A percentile compares a stretch with the other conserved stretches of the same genome.
Conservation (phyloP, 2,329 filamentous ascomycete genomes). For the Taxawa tesnikishii region DNA sequence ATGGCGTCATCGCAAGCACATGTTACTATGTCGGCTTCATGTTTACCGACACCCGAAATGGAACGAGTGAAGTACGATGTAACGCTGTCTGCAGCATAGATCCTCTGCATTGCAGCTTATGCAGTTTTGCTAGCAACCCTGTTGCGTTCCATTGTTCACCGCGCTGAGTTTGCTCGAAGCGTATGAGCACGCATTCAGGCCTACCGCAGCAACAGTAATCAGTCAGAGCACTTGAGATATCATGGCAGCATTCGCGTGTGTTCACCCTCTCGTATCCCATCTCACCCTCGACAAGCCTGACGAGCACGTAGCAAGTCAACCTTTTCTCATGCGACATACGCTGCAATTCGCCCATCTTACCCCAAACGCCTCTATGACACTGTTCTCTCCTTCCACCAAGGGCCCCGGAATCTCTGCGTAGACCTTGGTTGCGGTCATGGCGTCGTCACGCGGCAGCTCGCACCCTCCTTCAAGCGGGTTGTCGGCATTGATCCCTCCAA, state of each 20-base stretch:
- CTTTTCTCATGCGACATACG: slow-evolving; percentile 47
- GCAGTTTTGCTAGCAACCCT: too few species aligned
- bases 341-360: slow-evolving; percentile 48
- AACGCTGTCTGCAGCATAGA: too few species aligned
- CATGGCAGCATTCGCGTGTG: slow-evolving; percentile 41
- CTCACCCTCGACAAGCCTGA: slow-evolving; percentile 8
- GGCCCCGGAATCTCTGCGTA: slow-evolving; percentile 26
- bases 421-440: slow-evolving; percentile 56
- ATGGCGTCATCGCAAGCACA: too few species aligned
- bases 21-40: too few species aligned
- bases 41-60: too few species aligned
- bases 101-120: too few species aligned
- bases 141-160: too few species aligned
- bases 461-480: slow-evolving; percentile 38
- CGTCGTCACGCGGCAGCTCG: slow-evolving; percentile 41
- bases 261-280: slow-evolving; percentile 3
- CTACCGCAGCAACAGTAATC: too few species aligned
- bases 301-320: slow-evolving; percentile 34
- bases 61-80: too few species aligned
- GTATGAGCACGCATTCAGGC: too few species aligned
- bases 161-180: too few species aligned
- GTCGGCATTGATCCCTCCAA: slow-evolving; percentile 45
- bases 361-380: slow-evolving; percentile 41
- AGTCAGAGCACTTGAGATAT: too few species aligned
- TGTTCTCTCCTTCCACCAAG: slow-evolving; percentile 42